These are phyloP conservation scores for Geotrichum cucujoidarum DNA, from an alignment of 1,139 yeast genomes.

Conservation along the genomic window DNA sequence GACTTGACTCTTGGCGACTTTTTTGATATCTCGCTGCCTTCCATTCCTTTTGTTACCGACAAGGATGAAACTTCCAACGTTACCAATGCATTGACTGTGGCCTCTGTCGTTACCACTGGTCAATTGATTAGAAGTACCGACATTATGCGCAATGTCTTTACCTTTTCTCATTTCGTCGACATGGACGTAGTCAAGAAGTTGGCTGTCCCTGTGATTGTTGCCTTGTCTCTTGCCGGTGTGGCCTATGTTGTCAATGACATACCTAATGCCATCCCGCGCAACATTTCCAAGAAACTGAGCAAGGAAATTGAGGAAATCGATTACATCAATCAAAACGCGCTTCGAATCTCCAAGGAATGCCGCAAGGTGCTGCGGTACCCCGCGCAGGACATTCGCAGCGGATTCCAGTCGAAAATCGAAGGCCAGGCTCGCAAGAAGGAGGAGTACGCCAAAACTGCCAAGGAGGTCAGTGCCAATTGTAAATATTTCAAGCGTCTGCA, in stretches of 20 bases:
- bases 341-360: constrained; percentile 75
- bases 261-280: constrained; percentile 84
- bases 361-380: constrained; percentile 78
- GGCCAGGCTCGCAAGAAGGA: constrained; percentile 57
- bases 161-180: constrained; percentile 25
- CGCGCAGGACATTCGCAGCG: constrained; percentile 72
- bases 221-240: constrained; percentile 54
- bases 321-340: constrained; percentile 72
- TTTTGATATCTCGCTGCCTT: constrained; percentile 47
- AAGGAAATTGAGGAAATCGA: constrained; percentile 60
- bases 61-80: constrained; percentile 30
- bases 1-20: constrained; percentile 64
- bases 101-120: constrained; percentile 39
- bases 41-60: constrained; percentile 37
- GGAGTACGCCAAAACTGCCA: constrained; percentile 49
- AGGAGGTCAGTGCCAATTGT: constrained; percentile 52
- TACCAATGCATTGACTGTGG: constrained; percentile 39
- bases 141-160: constrained; percentile 30
- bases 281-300: constrained; percentile 68
- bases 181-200: constrained; percentile 34
- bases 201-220: constrained; percentile 46
- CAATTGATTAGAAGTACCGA: constrained; percentile 32
- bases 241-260: constrained; percentile 72
- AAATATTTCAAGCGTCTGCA: constrained; percentile 56
- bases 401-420: constrained; percentile 68